Base-by-base conservation (phyloP, 805 yeast genomes). In the Pichia cephalocereana region DNA sequence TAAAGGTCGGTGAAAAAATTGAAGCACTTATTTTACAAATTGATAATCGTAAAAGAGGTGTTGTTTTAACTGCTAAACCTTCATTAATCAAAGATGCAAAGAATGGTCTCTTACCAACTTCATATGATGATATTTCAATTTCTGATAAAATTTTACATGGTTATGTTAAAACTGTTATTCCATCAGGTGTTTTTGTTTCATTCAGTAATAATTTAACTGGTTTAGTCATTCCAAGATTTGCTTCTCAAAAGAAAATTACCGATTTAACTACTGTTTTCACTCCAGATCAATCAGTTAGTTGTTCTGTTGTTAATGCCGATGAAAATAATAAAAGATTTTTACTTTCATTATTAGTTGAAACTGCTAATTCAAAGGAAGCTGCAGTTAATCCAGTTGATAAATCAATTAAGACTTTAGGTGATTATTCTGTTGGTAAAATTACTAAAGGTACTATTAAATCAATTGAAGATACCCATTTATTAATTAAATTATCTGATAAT, bases 121-220 rank as follows among this genome's bases (percentile, higher is more conserved):
- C 66, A 6, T 83, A 79, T 58, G 70, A 72, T 17, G 95, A 86
- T 39, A 70, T 89, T 43, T 58, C 66, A 38, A 67, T 71, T 14
- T 75, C 78, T 10, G 68, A 69, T 41, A 68, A 68, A 26, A 58
- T 69, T 30, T 65, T 86, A 46, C 74, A 77, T 49, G 99, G 98
- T 40, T 90, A 72, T 62, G 79, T 91, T 38, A 83, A 80, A 55
- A 82, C 89, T 18, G 78, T 83, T 18, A 86, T 95, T n/a, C 75
- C 74, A 41, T 74, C 75, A 61, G 98, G 98, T 54, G 70, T 88
- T 12, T 91, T 91, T 62, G 84, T 91, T 49, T 77, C 83, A 0
- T 91, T 91, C 65, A 87, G 82, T 48, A 83, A 85, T 53, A 77
- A 76, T 46, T 76, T 91, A 53, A 86, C 87, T 32, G 98, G 97